Evolutionary conservation across 2,329 filamentous ascomycete species (phyloP), one percentile per base, ranked within the genome.

Genomic region (Fusarium heterosporum): DNA sequence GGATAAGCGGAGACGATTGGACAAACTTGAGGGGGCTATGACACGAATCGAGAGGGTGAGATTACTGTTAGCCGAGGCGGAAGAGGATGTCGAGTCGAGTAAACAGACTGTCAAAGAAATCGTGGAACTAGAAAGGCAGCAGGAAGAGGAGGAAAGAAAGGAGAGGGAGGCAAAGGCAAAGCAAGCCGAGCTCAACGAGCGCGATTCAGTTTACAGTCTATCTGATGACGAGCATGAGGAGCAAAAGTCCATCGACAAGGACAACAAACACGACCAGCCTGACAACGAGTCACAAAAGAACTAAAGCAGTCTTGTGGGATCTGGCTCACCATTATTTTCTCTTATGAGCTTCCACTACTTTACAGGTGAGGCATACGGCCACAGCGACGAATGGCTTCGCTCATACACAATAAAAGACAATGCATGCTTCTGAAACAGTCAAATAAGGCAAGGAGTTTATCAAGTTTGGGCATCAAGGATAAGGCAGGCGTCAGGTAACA

Each of bases 1-100:
- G 46, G 91, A 93, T 68, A 93, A 93, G 82, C 83, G 84, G 71
- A 83, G 82, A 57, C 80, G 92, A 49, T 74, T 96, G 66, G 91
- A 93, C 61, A 82, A 85, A 72, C 74, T 96, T 53, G 92, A 96
- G 80, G 83, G 85, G 34, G 91, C 91, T 17, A 84, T 94, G 73
- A 83, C 79, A 46, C 83, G 91, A 71, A 91, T 95, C 70, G 90
- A 93, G 74, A 83, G 89, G 66, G 90, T 92, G 6, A 86, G 88
- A 74, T 82, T 82, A 5, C 74, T 94, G 74, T 73, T 93, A 61
- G 80, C 77, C 17, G 78, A 79, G 56, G 67, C 62, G 11, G 69
- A 67, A 39, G 71, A 65, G 55, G 65, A 64, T n/a, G 55, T 69
- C 13, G 58, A 69, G 29, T 63, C 58, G 17, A 67, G 66, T 17